phyloP scores from a whole-genome alignment of 345 rosid genomes.

The Aethionema arabicum region DNA sequence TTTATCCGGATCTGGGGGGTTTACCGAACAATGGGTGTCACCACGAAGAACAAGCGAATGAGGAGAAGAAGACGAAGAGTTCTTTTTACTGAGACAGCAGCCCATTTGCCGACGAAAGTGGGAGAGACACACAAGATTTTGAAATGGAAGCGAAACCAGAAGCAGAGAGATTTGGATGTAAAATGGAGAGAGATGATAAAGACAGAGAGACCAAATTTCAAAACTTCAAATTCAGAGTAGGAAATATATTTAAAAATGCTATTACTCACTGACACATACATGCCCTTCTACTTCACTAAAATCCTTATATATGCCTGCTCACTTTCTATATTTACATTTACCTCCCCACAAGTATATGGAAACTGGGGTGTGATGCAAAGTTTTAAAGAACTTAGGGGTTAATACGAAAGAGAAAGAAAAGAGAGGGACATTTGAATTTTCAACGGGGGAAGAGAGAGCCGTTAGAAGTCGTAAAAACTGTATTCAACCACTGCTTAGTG shows the following conservation, averaged over 20 bases:
- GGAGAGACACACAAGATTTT: slow-evolving; percentile 6
- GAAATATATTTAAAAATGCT: not conserved
- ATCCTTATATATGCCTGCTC: not conserved
- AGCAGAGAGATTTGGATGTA: not conserved
- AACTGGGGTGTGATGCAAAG: not conserved
- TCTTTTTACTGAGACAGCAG: slow-evolving; percentile 65
- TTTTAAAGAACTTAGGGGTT: not conserved
- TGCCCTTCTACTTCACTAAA: slow-evolving; percentile 6
- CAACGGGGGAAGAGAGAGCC: slow-evolving; percentile 26
- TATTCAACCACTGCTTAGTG: slow-evolving; percentile 1
- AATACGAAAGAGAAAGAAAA: not conserved
- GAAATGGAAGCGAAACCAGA: not conserved
- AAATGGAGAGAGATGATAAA: slow-evolving; percentile 3
- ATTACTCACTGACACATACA: not conserved
- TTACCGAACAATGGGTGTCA: slow-evolving; percentile 14
- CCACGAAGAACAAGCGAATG: no score
- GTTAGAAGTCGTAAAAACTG: slow-evolving; percentile 9
- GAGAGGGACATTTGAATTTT: slow-evolving; percentile 12
- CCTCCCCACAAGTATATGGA: slow-evolving; percentile 5
- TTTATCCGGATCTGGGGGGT: slow-evolving; percentile 22
- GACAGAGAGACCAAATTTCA: slow-evolving; percentile 15
- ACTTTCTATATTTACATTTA: slow-evolving; percentile 1
- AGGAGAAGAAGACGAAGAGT: slow-evolving; percentile 36
- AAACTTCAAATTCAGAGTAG: slow-evolving; percentile 34
- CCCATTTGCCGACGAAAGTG: slow-evolving; percentile 48